These are phyloP conservation scores for Candida methanosorbosa DNA, from an alignment of 805 yeast species.

Conservation along the genomic window DNA sequence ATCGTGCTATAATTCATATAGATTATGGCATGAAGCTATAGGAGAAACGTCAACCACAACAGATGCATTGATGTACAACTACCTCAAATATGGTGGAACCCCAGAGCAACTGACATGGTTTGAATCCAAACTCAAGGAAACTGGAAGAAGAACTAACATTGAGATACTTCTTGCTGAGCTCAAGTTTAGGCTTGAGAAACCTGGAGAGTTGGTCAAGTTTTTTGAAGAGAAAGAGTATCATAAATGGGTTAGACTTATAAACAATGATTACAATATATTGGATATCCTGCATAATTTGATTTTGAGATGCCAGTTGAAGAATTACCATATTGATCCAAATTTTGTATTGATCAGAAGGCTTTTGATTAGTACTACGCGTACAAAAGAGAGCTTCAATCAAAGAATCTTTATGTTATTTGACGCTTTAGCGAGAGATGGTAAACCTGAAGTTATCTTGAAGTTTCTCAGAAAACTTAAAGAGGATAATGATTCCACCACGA, in stretches of 20 bases:
- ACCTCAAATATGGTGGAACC: constrained; percentile 10
- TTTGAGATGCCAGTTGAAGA: no score
- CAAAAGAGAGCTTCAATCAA: constrained; percentile 3
- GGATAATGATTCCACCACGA: constrained; percentile 7
- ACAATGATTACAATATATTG: constrained; percentile 3
- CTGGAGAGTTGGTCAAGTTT: constrained; percentile 7
- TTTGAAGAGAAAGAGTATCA: constrained; percentile 7
- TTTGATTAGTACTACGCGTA: constrained; percentile 2
- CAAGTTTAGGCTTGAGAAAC: constrained; percentile 2
- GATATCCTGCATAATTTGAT: no score
- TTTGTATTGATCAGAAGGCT: constrained; percentile 5
- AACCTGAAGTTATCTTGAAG: constrained; percentile 13
- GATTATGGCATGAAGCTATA: no score
- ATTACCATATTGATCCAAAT: no score
- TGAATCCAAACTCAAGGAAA: constrained; percentile 5
- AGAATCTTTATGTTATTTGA: constrained; percentile 8
- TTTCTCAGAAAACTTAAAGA: constrained; percentile 19
- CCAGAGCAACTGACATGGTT: constrained; percentile 16
- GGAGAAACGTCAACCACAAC: no score
- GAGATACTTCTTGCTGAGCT: constrained; percentile 10
- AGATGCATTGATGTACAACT: constrained; percentile 14
- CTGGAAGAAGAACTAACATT: constrained; percentile 8
- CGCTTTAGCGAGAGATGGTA: constrained; percentile 8
- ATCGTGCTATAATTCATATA: constrained; percentile 15
- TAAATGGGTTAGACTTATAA: constrained; percentile 7